Conservation (phyloP, 2,329 filamentous ascomycete species). For the Ceratocystis diversiconidia region DNA sequence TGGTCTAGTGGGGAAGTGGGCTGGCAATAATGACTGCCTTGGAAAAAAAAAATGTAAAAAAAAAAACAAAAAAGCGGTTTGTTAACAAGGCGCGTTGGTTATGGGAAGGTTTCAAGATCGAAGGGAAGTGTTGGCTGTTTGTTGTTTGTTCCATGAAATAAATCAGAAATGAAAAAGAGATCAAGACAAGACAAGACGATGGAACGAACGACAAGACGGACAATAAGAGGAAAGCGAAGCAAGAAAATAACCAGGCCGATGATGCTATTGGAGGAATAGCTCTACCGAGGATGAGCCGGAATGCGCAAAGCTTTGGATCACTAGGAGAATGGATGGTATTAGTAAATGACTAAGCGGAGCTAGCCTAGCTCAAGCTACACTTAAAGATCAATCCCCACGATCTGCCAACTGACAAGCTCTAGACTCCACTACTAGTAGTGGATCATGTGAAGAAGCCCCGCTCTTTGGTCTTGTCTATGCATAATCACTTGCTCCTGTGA, state of each 20-base stretch:
- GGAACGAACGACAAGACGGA: not conserved
- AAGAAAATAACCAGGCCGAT: not conserved
- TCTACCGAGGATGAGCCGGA: not conserved
- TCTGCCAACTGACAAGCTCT: not conserved
- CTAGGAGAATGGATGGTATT: not conserved
- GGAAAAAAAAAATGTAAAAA: constrained; percentile 72
- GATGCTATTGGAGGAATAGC: not conserved
- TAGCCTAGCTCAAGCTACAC: not conserved
- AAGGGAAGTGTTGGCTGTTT: no score
- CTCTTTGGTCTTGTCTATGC: no score
- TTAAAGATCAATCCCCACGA: not conserved
- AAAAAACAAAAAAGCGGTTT: constrained; percentile 28
- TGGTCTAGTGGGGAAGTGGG: no score
- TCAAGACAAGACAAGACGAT: no score
- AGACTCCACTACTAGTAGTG: not conserved
- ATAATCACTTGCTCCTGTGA: no score
- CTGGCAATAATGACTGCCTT: not conserved
- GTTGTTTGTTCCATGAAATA: no score
- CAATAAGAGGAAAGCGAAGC: constrained; percentile 16
- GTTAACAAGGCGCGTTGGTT: no score
- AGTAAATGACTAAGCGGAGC: not conserved
- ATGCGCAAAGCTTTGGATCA: not conserved
- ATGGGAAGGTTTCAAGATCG: no score
- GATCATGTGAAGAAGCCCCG: no score
- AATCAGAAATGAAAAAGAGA: no score